These are phyloP conservation scores for Mycena leptocephala DNA, from an alignment of 768 basidiomycete species.

Conservation along the genomic window DNA sequence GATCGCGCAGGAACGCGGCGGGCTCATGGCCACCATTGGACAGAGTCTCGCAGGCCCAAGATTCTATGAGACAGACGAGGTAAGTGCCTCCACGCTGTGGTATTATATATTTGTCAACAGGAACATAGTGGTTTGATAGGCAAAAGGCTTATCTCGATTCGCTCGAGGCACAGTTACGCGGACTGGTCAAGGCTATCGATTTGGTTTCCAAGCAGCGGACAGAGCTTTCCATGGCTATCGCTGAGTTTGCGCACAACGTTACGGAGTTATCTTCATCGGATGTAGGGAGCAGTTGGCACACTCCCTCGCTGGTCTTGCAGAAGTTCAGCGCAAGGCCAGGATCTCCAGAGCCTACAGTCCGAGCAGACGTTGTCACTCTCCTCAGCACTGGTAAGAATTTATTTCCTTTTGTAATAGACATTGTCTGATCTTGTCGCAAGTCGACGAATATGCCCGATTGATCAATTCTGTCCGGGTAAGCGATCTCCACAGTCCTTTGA, in stretches of 20 bases:
- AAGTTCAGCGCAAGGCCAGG: conserved; percentile 84
- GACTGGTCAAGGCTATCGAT: conserved; percentile 91
- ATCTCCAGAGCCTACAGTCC: conserved; percentile 81
- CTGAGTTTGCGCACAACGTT: conserved; percentile 87
- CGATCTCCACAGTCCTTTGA: conserved; percentile 24
- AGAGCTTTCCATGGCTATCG: conserved; percentile 81
- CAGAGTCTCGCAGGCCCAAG: conserved; percentile 84
- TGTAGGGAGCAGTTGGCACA: conserved; percentile 80
- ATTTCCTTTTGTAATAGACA: background rate
- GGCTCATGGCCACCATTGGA: conserved; percentile 88
- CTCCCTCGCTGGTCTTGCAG: conserved; percentile 79
- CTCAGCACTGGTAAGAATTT: conserved; percentile 76
- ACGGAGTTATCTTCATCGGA: conserved; percentile 83
- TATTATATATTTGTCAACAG: background rate
- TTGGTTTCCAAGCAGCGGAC: conserved; percentile 84
- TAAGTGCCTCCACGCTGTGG: conserved; percentile 44
- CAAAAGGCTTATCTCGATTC: conserved; percentile 90
- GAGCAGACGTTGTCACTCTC: conserved; percentile 88
- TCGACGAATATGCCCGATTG: conserved; percentile 95
- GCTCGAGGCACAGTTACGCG: conserved; percentile 91
- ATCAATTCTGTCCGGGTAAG: conserved; percentile 90
- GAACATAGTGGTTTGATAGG: conserved; percentile 89
- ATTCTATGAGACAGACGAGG: conserved; percentile 93
- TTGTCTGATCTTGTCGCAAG: conserved; percentile 44
- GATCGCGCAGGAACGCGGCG: conserved; percentile 82